Conservation (phyloP, 73 alveolate species). For the Paramecium biaurelia region DNA sequence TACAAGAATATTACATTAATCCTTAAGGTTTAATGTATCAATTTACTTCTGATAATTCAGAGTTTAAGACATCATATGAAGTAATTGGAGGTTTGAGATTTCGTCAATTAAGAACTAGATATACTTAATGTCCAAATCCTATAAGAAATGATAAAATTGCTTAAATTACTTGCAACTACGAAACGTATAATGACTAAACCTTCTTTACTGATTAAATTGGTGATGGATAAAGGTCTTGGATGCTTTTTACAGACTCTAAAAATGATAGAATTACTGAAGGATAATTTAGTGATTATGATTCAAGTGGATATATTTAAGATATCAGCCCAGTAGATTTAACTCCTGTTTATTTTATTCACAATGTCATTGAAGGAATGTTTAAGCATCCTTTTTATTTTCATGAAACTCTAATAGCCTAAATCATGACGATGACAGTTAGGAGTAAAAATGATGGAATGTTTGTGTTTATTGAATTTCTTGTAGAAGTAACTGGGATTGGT, state of each 20-base stretch:
- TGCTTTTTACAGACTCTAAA: background rate
- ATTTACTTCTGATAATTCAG: background rate
- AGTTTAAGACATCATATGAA: background rate
- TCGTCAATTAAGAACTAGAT: conserved; percentile 6
- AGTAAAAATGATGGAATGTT: conserved; percentile 44
- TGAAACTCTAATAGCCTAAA: background rate
- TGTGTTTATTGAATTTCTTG: background rate
- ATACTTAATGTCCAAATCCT: background rate
- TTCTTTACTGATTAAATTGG: background rate
- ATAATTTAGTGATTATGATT: background rate
- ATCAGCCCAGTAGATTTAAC: background rate
- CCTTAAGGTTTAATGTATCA: background rate
- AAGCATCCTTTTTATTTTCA: background rate
- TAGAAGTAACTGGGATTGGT: background rate
- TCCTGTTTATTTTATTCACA: background rate
- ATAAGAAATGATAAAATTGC: background rate
- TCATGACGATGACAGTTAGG: background rate
- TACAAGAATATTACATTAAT: background rate
- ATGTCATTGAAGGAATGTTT: background rate
- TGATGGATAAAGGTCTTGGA: conserved; percentile 27
- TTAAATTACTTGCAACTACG: background rate
- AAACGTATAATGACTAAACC: background rate
- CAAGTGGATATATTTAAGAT: conserved; percentile 33
- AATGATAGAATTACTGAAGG: background rate
- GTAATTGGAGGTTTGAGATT: background rate